These are phyloP conservation scores for Lichtheimia hyalospora DNA, from an alignment of 371 early-diverging fungal genomes.

Conservation along the genomic window DNA sequence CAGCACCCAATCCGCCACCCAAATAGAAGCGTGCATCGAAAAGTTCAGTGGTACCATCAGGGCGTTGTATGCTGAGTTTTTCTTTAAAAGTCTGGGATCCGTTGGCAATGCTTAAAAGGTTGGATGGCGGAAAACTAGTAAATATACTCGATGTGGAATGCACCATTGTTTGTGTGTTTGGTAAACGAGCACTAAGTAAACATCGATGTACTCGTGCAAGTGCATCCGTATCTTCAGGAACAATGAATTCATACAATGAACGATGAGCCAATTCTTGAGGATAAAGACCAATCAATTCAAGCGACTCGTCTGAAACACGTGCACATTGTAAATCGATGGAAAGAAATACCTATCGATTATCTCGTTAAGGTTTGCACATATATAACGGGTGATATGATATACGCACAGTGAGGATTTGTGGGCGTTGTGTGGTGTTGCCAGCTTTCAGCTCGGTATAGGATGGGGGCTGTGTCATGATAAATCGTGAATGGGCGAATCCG, in stretches of 20 bases:
- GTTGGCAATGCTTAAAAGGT: constrained; percentile 14
- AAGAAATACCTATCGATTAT: constrained; percentile 26
- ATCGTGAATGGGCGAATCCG: constrained; percentile 8
- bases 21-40: constrained; percentile 39
- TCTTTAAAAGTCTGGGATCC: constrained; percentile 18
- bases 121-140: constrained; percentile 1
- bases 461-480: constrained; percentile 19
- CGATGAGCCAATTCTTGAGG: constrained; percentile 61
- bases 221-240: constrained; percentile 38
- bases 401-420: neutral
- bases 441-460: too few species aligned
- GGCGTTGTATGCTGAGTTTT: constrained; percentile 3
- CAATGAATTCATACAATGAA: constrained; percentile 56
- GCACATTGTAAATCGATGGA: constrained; percentile 61
- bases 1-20: constrained; percentile 64
- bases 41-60: constrained; percentile 4
- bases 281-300: constrained; percentile 55
- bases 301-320: constrained; percentile 55
- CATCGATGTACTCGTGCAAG: constrained; percentile 39
- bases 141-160: constrained; percentile 5
- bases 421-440: neutral
- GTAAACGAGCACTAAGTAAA: constrained; percentile 19
- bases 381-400: neutral
- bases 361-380: neutral
- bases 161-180: neutral